A percentile compares a stretch with the other conserved stretches of the same genome.
Evolutionary conservation across 1,284 basidiomycete genomes (phyloP).

Genomic region (Cryptococcus floricola): DNA sequence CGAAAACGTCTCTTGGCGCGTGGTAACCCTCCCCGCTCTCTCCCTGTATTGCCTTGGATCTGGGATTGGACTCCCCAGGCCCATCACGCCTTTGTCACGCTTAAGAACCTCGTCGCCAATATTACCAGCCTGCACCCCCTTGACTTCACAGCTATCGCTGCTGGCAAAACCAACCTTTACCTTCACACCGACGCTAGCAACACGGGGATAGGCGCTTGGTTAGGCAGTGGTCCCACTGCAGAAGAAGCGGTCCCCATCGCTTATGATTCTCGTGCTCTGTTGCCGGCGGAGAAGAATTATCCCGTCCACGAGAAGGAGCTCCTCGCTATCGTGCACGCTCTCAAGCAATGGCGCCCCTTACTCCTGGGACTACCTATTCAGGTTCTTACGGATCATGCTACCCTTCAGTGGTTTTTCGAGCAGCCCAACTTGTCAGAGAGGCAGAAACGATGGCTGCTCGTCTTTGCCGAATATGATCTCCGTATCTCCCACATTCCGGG

Average conservation of each 20-base stretch:
- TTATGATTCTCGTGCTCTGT: neutral
- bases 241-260: neutral
- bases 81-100: neutral
- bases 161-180: neutral
- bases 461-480: neutral
- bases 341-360: neutral
- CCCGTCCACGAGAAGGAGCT: neutral
- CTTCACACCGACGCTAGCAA: neutral
- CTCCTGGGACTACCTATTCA: neutral
- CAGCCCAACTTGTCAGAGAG: neutral
- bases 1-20: too few relatives aligned
- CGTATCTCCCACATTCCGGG: neutral
- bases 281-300: neutral
- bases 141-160: too few relatives aligned
- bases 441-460: neutral
- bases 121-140: neutral
- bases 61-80: neutral
- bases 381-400: neutral
- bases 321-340: neutral
- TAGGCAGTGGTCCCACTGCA: neutral
- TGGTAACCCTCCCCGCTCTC: too few relatives aligned
- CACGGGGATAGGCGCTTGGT: neutral
- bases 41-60: neutral
- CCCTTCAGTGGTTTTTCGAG: neutral
- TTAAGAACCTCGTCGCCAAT: neutral